Base-by-base conservation (phyloP, 2,329 filamentous ascomycete species). In the Pseudopyricularia cyperi region DNA sequence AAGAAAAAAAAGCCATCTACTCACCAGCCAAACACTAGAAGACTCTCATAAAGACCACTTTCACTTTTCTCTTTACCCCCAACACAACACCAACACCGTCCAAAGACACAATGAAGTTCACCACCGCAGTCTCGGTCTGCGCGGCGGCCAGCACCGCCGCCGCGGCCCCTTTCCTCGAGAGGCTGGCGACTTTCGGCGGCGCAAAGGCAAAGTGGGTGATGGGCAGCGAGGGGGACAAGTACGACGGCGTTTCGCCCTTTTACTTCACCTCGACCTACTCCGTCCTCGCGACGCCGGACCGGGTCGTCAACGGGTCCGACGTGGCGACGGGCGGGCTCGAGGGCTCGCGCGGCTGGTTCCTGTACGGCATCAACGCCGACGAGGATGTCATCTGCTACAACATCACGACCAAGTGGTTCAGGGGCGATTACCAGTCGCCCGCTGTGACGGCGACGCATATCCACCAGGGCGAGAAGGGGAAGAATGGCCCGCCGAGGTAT, bases 381-480 rank as follows among this genome's bases (percentile, higher is more conserved):
- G 51, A 54, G 22, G 55, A 65, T 32, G 59, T 56, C 5, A 63
- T 64, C 35, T 64, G 62, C 57, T 64, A 59, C 46, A 68, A 74
- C 62, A 76, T 75, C 59, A 70, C 65, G n/a, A 65, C 76, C 34
- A 61, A 64, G 50, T 66, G 66, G 56, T 68, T 76, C 46, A 62
- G 62, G 8, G 73, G 72, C 51, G 60, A 64, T 5, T 76, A 75
- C 58, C 57, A 62, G 48, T 73, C 71, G 2, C 63, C 68, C 1
- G 73, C 73, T 22, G 53, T 59, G 7, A 76, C 72, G 6, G 70
- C 73, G 42, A 76, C 73, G 4, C 73, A 76, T 58, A 66, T 76
- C 55, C 73, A 76, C 62, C 63, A 74, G 57, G 71, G 66, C 5
- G 65, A 58, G 4, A 63, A 62, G 44, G 72, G 72, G 48, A 58